Evolutionary conservation across 2,329 filamentous ascomycete species (phyloP), one percentile per base, ranked within the genome.

Genomic region (Hypoxylon sp.): DNA sequence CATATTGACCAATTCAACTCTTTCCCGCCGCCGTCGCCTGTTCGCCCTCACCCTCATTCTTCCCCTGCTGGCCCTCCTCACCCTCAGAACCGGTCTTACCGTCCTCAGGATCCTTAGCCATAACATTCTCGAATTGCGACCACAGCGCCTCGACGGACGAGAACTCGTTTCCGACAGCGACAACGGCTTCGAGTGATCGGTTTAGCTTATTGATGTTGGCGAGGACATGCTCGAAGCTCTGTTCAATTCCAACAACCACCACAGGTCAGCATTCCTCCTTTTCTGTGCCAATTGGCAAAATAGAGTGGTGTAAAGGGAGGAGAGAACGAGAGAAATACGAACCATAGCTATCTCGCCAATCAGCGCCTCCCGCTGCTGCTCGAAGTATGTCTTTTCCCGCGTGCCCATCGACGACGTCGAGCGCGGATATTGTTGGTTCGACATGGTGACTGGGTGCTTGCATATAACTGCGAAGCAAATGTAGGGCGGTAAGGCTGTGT

Each of bases 121-220:
- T 98, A 73, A 98, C 94, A 71, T 90, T 92, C 81, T 99, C 96
- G 76, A 99, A 98, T 75, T 97, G 93, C 39, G 92, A 96, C 96
- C 96, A 99, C 14, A 99, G 85, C 29, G 93, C 94, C 79, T 99
- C 96, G 45, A 99, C 96, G 3, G 93, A 94, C n/a, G 92, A 90
- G 80, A 99, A 97, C 76, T 99, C 96, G 79, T 97, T 97, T 37
- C 96, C 96, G 55, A 99, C 95, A 48, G 93, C 90, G 64, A 96
- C 94, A 19, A 98, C 91, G 60, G 94, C 92, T 80, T 99, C 95
- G 16, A 99, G 83, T 39, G 91, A 95, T 32, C 95, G 90, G 78
- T 98, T 99, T 63, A 99, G 82, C 74, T 94, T 94, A 81, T 98
- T 99, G 79, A 98, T 93, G 75, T 97, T 97, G 74, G 94, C 92